Conservation (phyloP, 257 asterid genomes). For the Solanum piurae region DNA sequence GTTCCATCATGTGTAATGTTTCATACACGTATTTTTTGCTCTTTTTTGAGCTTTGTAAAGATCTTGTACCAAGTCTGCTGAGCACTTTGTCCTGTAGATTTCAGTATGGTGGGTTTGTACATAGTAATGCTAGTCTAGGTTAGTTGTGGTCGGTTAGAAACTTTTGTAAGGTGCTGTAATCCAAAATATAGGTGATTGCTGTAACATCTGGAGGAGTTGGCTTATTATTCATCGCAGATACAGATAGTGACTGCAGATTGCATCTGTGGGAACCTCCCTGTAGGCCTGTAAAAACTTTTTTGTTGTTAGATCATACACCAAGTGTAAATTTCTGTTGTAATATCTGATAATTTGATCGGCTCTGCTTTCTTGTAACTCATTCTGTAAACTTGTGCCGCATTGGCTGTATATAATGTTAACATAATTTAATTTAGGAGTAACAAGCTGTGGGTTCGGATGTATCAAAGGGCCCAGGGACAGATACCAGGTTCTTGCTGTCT, state of each 20-base stretch:
- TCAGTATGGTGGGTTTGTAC: constrained; percentile 5
- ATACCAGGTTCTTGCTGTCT: background rate
- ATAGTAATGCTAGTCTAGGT: background rate
- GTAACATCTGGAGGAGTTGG: constrained; percentile 3
- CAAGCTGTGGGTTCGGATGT: background rate
- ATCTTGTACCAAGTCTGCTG: background rate
- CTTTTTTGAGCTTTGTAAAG: background rate
- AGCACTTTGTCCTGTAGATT: constrained; percentile 22
- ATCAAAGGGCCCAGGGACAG: background rate
- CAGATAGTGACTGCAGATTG: background rate
- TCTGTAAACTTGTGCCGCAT: background rate
- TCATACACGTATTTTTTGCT: background rate
- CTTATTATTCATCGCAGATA: background rate
- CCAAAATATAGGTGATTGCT: background rate
- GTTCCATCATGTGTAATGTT: background rate
- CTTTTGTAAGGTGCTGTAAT: constrained; percentile 1
- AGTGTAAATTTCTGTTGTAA: constrained; percentile 1
- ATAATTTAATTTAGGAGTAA: background rate
- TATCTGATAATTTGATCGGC: background rate
- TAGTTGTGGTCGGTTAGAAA: background rate
- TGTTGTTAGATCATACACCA: background rate
- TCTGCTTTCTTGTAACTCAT: background rate
- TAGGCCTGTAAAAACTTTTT: background rate
- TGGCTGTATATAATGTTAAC: background rate
- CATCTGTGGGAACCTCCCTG: background rate